Evolutionary conservation across 1,284 basidiomycete species (phyloP).

Genomic region (Apiotrichum brassicae): DNA sequence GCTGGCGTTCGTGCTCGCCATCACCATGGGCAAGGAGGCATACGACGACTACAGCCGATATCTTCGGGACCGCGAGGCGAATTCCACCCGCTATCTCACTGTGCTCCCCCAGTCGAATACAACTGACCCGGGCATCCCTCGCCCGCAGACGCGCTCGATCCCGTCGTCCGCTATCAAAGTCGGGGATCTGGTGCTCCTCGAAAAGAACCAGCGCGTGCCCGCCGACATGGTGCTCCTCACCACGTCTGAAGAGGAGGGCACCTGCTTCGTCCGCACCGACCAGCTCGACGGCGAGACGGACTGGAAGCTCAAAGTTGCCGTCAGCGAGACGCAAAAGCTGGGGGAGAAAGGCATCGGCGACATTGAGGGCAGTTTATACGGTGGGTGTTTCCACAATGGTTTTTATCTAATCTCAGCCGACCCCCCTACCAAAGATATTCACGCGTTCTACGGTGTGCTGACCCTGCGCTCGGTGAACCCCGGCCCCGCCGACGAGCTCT

Average conservation of each 20-base stretch:
- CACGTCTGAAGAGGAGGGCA: constrained; percentile 72
- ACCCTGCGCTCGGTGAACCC: constrained; percentile 56
- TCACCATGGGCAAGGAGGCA: constrained; percentile 98
- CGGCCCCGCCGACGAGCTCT: constrained; percentile 55
- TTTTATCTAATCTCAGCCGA: constrained; percentile 57
- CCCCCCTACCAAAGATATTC: constrained; percentile 92
- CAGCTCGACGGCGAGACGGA: constrained; percentile 99
- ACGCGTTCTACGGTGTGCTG: constrained; percentile 89
- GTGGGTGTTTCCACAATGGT: constrained; percentile 47
- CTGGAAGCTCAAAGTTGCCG: constrained; percentile 93
- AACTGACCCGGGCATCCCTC: constrained; percentile 18
- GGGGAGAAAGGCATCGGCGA: constrained; percentile 61
- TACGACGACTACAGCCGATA: constrained; percentile 95
- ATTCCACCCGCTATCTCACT: constrained; percentile 83
- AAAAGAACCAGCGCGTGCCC: constrained; percentile 96
- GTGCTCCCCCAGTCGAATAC: constrained; percentile 53
- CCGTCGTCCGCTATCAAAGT: constrained; percentile 85
- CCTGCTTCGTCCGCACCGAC: constrained; percentile 96
- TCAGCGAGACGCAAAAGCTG: constrained; percentile 73
- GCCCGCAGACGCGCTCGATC: constrained; percentile 55
- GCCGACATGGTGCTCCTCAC: constrained; percentile 87
- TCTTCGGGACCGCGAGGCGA: constrained; percentile 85
- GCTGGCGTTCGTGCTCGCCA: constrained; percentile 83
- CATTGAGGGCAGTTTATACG: constrained; percentile 77
- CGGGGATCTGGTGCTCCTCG: constrained; percentile 82